Conservation (phyloP, 306 rosid genomes). For the Betula pendula region DNA sequence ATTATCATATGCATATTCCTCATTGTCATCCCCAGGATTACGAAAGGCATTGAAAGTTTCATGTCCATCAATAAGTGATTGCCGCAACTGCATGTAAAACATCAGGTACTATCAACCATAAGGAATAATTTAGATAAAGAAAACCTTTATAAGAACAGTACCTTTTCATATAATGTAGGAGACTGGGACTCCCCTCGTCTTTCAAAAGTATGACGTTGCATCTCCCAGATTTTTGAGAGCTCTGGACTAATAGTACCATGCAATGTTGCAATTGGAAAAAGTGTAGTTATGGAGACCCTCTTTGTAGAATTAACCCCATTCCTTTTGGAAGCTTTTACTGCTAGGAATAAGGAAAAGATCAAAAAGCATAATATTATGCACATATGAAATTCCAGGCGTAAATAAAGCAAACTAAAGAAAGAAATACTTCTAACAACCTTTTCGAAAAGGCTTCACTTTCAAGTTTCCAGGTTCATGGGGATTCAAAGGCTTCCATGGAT, state of each 20-base stretch:
- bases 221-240: conserved; percentile 67
- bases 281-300: conserved; percentile 38
- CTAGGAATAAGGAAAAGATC: conserved; percentile 21
- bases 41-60: conserved; percentile 41
- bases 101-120: conserved; percentile 13
- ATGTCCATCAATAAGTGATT: conserved; percentile 55
- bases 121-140: conserved; percentile 3
- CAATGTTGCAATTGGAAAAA: conserved; percentile 82
- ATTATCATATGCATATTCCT: conserved; percentile 45
- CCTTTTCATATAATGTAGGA: conserved; percentile 69
- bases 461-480: conserved; percentile 90
- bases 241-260: conserved; percentile 80
- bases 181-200: conserved; percentile 47
- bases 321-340: conserved; percentile 60
- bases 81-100: conserved; percentile 66
- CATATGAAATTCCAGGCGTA: not conserved
- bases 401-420: conserved; percentile 12
- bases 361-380: conserved; percentile 6
- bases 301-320: conserved; percentile 29
- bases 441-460: conserved; percentile 78
- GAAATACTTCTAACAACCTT: conserved; percentile 52
- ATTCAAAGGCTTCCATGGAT: conserved; percentile 95
- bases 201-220: conserved; percentile 35
- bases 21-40: conserved; percentile 48
- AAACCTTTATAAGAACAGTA: conserved; percentile 17